Conservation (phyloP, 306 rosid species). For the Biancaea sappan region DNA sequence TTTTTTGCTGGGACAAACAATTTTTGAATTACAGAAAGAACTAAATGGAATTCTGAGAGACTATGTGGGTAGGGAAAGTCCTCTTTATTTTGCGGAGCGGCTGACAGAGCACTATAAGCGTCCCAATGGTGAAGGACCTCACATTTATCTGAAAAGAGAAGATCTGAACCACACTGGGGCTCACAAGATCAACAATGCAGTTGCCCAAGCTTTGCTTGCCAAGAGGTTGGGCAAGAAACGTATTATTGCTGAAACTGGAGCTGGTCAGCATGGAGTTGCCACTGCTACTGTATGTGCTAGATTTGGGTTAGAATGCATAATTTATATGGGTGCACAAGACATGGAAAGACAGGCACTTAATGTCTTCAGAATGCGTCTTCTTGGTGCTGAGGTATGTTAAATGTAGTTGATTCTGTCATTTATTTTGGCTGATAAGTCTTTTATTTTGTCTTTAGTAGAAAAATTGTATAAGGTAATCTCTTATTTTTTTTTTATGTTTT, state of each 20-base stretch:
- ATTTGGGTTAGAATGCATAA: conserved; percentile 76
- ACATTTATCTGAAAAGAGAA: conserved; percentile 80
- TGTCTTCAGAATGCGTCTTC: conserved; percentile 88
- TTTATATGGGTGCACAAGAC: conserved; percentile 95
- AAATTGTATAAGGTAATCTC: not conserved
- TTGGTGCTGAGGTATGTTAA: conserved; percentile 84
- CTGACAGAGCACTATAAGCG: conserved; percentile 71
- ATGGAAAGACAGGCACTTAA: conserved; percentile 95
- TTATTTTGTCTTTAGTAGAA: not conserved
- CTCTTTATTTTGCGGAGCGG: conserved; percentile 94
- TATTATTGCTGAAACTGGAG: conserved; percentile 92
- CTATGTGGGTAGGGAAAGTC: conserved; percentile 95
- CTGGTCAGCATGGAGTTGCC: conserved; percentile 98
- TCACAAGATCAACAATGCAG: conserved; percentile 90
- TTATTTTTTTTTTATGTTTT: not conserved
- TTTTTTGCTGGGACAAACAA: not conserved
- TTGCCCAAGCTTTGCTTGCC: conserved; percentile 91
- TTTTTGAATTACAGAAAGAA: conserved; percentile 60
- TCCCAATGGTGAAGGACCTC: conserved; percentile 79
- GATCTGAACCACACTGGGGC: conserved; percentile 98
- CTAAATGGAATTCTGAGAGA: conserved; percentile 68
- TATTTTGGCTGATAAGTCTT: not conserved
- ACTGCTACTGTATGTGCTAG: conserved; percentile 93
- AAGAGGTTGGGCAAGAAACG: conserved; percentile 78
- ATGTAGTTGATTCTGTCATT: conserved; percentile 13